Base-by-base conservation (phyloP, 2,329 filamentous ascomycete genomes). In the Aspergillus sp. region DNA sequence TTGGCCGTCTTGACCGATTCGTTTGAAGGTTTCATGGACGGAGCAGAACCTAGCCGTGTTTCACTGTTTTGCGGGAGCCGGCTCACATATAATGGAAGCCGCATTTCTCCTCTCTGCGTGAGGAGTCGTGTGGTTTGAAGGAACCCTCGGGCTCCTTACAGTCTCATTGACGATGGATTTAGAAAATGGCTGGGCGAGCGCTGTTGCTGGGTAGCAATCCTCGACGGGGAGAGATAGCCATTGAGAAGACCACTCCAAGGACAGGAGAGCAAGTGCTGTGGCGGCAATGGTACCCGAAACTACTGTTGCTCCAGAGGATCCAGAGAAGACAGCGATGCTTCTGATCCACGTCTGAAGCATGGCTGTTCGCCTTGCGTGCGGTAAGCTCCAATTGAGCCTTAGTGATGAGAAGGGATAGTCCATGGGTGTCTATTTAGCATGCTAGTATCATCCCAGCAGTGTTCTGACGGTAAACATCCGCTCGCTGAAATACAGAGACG, bases 311-410 rank as follows among this genome's bases (percentile, higher is more conserved):
- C 15, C 6, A 46, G 34, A 41, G 31, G 38, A 48, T 47, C 45
- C 34, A 41, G 30, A 59, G 49, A 54, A 13, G 45, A 22, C 22
- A 15, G 41, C 9, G 41, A 22, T 54, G 22, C 57, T 59, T 38
- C 30, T 49, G 50, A 55, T 31, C 52, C 58, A 60, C 58, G 57
- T 60, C 50, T 52, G 58, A 55, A 60, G 53, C 52, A 60, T 60
- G 47, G 54, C 48, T 38, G 25, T 13, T 55, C 52, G 53, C 58
- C 58, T 60, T 60, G 58, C 58, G 53, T 60, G 53, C 38, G 30
- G 22, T 52, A 22, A 45, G 51, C 57, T 60, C 38, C 53, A 38
- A 56, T 52, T 30, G 51, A 51, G 53, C 9, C 15, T 41, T 41
- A 38, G 7, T 8, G 34, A 13, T 41, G 11, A 13, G 13, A 41